Evolutionary conservation across 2,329 filamentous ascomycete species (phyloP).

Genomic region (Ramichloridium luteum): DNA sequence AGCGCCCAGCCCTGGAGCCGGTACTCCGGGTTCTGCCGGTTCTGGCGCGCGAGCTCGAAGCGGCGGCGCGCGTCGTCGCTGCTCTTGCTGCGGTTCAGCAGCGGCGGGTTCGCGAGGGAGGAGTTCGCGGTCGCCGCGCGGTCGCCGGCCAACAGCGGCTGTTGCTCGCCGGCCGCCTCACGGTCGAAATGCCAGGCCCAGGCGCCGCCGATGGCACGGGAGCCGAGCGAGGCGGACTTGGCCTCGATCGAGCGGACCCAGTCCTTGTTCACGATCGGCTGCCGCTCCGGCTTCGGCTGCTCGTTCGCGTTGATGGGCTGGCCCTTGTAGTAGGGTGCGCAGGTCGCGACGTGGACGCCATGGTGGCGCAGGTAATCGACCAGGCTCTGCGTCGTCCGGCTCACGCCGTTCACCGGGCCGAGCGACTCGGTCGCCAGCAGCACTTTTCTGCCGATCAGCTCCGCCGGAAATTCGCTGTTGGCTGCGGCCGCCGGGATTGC

Average conservation of each 20-base stretch:
- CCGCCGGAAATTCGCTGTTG: constrained; percentile 28
- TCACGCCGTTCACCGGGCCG: constrained; percentile 62
- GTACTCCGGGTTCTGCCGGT: constrained; percentile 37
- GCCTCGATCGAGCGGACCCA: constrained; percentile 23
- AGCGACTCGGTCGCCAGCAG: constrained; percentile 60
- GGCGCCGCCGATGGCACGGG: constrained; percentile 23
- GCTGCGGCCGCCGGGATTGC: constrained; percentile 1
- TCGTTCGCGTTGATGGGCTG: constrained; percentile 32
- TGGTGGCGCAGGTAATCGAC: constrained; percentile 54
- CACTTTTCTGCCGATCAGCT: constrained; percentile 49
- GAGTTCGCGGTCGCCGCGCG: constrained; percentile 6
- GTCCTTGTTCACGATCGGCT: constrained; percentile 23
- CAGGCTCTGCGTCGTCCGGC: constrained; percentile 56
- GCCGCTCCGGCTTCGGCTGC: constrained; percentile 16
- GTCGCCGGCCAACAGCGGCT: constrained; percentile 11
- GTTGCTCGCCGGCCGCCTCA: constrained; percentile 11
- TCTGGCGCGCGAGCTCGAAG: constrained; percentile 21
- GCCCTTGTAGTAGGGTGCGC: constrained; percentile 48
- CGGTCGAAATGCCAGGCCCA: constrained; percentile 23
- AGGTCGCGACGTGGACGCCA: constrained; percentile 52
- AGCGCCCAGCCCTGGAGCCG: constrained; percentile 53
- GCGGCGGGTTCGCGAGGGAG: constrained; percentile 11
- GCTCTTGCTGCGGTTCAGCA: constrained; percentile 18
- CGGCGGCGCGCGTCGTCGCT: constrained; percentile 17
- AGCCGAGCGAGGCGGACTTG: constrained; percentile 21